Percentiles rank a stretch among this genome's conserved stretches.
Evolutionary conservation across 768 basidiomycete species (phyloP).

Genomic region (Mycena maculata): DNA sequence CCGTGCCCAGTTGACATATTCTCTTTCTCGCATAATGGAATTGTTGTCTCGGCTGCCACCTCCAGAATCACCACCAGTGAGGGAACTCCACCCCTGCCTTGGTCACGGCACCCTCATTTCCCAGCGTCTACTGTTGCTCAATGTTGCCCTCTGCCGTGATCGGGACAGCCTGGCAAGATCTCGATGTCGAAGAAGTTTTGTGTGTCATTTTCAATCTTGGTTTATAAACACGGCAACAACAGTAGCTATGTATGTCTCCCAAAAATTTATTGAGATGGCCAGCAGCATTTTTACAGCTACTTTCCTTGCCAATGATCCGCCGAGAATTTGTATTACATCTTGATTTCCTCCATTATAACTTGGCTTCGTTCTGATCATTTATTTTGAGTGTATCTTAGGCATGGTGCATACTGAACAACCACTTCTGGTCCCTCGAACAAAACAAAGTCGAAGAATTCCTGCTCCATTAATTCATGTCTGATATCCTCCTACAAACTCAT

Average conservation of each 20-base stretch:
- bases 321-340: slow-evolving; percentile 39
- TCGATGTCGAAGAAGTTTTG: slow-evolving; percentile 79
- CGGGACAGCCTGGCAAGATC: slow-evolving; percentile 55
- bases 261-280: slow-evolving; percentile 29
- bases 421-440: slow-evolving; percentile 93
- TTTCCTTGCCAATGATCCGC: slow-evolving; percentile 24
- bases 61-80: slow-evolving; percentile 82
- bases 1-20: slow-evolving; percentile 90
- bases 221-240: slow-evolving; percentile 52
- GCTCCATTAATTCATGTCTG: slow-evolving; percentile 92
- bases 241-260: slow-evolving; percentile 20
- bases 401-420: slow-evolving; percentile 64
- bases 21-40: slow-evolving; percentile 85
- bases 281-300: slow-evolving; percentile 26
- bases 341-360: slow-evolving; percentile 37
- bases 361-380: slow-evolving; percentile 56
- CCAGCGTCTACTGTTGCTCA: slow-evolving; percentile 84
- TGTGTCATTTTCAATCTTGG: slow-evolving; percentile 83
- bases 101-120: slow-evolving; percentile 82
- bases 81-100: slow-evolving; percentile 85
- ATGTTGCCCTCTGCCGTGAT: slow-evolving; percentile 58
- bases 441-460: slow-evolving; percentile 96
- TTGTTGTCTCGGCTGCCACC: slow-evolving; percentile 67
- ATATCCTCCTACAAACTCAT: slow-evolving; percentile 91
- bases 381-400: slow-evolving; percentile 35